phyloP scores from a whole-genome alignment of 2,329 filamentous ascomycete genomes.

The Beauveria bassiana region DNA sequence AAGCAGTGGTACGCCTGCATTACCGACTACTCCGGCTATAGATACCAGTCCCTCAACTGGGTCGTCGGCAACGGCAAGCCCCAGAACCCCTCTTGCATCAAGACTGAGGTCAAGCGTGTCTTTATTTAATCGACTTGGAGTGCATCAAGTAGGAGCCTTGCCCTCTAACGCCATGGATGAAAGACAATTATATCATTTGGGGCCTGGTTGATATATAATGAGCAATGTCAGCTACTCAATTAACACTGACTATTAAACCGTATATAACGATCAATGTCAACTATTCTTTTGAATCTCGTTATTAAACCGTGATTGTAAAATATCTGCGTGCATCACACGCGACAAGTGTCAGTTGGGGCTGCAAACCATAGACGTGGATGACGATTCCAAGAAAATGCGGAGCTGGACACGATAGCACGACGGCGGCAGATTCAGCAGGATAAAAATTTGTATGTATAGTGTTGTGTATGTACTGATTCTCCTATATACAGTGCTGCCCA shows the following conservation, averaged over 20 bases:
- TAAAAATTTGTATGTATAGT: background rate
- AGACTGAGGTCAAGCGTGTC: conserved; percentile 10
- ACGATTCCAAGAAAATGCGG: no score
- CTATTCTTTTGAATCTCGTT: background rate
- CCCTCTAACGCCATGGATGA: no score
- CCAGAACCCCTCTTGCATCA: conserved; percentile 10
- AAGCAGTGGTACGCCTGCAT: conserved; percentile 10
- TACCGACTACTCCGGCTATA: conserved; percentile 7
- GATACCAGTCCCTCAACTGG: conserved; percentile 9
- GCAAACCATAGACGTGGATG: background rate
- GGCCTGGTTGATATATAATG: background rate
- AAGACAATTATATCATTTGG: background rate
- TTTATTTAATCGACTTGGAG: no score
- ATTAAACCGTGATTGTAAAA: no score
- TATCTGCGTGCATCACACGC: background rate
- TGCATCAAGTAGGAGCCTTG: background rate
- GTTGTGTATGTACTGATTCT: background rate
- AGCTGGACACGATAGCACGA: background rate
- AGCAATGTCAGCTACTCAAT: background rate
- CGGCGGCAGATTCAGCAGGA: background rate
- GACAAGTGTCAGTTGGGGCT: background rate
- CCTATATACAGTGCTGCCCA: background rate
- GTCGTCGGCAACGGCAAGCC: conserved; percentile 8
- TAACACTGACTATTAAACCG: no score
- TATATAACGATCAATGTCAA: background rate